phyloP scores from a whole-genome alignment of 2,329 filamentous ascomycete species.

The Cladorrhinum sp. region DNA sequence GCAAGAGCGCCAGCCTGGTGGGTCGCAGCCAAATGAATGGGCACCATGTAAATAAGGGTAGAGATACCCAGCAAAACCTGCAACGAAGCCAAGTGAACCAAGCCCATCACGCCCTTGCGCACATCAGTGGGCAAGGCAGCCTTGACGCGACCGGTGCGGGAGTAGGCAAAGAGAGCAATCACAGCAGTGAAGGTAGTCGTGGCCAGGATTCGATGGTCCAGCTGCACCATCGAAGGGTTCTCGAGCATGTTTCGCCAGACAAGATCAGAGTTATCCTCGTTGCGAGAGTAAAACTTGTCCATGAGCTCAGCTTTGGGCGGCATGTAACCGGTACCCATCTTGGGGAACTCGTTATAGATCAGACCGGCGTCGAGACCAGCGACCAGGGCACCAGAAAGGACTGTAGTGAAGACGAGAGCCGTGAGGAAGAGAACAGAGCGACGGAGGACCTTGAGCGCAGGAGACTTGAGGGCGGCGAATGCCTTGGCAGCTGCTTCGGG shows the following conservation, averaged over 20 bases:
- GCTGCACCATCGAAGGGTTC: slow-evolving; percentile 92
- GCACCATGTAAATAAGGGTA: slow-evolving; percentile 92
- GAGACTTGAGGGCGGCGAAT: slow-evolving; percentile 60
- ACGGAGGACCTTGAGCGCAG: slow-evolving; percentile 70
- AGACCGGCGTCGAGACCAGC: slow-evolving; percentile 93
- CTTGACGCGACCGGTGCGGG: slow-evolving; percentile 60
- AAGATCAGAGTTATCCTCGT: slow-evolving; percentile 73
- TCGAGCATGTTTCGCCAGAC: slow-evolving; percentile 98
- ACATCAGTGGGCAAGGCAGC: slow-evolving; percentile 60
- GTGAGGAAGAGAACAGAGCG: slow-evolving; percentile 68
- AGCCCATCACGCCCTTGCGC: slow-evolving; percentile 67
- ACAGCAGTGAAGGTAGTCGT: slow-evolving; percentile 83
- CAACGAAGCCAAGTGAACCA: slow-evolving; percentile 76
- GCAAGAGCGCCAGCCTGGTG: slow-evolving; percentile 91
- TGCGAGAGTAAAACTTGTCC: slow-evolving; percentile 79
- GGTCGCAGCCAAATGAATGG: slow-evolving; percentile 78
- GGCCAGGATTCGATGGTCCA: slow-evolving; percentile 91
- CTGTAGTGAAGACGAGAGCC: slow-evolving; percentile 78
- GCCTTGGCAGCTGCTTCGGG: slow-evolving; percentile 60
- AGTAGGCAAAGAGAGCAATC: slow-evolving; percentile 76
- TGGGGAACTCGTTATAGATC: slow-evolving; percentile 98
- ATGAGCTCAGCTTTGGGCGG: slow-evolving; percentile 82
- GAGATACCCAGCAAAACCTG: slow-evolving; percentile 86
- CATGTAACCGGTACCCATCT: slow-evolving; percentile 81
- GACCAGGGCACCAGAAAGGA: slow-evolving; percentile 90